phyloP scores from a whole-genome alignment of 2,329 filamentous ascomycete genomes.

The Trichoderma semiorbis region DNA sequence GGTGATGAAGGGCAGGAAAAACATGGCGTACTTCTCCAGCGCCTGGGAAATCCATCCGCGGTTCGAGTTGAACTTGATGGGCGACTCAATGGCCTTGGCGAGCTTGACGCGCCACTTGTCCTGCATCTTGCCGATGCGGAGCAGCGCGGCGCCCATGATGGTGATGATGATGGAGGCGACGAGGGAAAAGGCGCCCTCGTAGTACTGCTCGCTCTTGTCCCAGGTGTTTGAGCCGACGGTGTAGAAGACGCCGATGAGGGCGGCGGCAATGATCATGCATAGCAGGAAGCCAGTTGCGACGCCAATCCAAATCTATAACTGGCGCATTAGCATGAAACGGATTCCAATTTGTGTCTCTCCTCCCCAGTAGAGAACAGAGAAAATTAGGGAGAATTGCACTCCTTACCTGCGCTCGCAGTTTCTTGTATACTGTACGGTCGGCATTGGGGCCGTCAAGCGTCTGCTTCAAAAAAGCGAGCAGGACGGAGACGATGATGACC shows the following conservation, averaged over 20 bases:
- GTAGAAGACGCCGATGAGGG: conserved; percentile 72
- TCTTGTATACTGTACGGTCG: conserved; percentile 63
- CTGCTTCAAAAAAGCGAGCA: conserved; percentile 81
- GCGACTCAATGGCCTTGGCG: conserved; percentile 60
- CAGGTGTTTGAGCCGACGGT: conserved; percentile 63
- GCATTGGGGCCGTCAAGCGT: conserved; percentile 63
- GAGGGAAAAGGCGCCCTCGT: conserved; percentile 75
- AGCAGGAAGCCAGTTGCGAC: conserved; percentile 59
- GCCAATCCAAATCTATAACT: conserved; percentile 58
- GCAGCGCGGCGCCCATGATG: conserved; percentile 72
- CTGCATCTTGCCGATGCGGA: conserved; percentile 78
- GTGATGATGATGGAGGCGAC: conserved; percentile 78
- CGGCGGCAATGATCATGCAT: conserved; percentile 62
- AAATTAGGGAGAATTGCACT: background rate
- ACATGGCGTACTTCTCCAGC: conserved; percentile 79
- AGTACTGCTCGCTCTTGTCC: conserved; percentile 67
- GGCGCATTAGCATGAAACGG: background rate
- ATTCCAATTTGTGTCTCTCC: background rate
- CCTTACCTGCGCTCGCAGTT: conserved; percentile 60
- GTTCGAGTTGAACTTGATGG: conserved; percentile 43
- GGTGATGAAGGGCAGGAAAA: conserved; percentile 80
- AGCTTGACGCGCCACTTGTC: conserved; percentile 87
- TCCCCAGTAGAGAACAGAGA: background rate
- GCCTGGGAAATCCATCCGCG: conserved; percentile 55
- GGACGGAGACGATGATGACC: conserved; percentile 80